Conservation (phyloP, 1,284 basidiomycete genomes). For the Microbotryum lychnidis-dioicae region DNA sequence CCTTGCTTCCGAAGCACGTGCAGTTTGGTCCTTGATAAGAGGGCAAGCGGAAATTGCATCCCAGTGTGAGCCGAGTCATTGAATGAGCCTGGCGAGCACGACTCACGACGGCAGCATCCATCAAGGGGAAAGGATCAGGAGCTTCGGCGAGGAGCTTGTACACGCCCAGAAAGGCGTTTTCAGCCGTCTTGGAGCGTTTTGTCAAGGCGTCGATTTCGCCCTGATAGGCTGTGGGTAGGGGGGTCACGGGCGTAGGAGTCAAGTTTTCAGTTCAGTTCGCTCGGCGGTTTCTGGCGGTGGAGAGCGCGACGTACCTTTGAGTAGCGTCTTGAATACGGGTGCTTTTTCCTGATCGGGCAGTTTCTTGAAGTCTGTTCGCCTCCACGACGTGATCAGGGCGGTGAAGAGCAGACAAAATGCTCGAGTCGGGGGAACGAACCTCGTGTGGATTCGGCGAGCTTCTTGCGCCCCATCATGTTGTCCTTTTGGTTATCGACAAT, state of each 20-base stretch:
- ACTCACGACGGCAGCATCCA: slow-evolving; percentile 82
- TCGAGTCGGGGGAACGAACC: slow-evolving; percentile 46
- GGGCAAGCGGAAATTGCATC: background rate
- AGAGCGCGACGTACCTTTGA: slow-evolving; percentile 56
- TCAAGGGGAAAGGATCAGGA: slow-evolving; percentile 89
- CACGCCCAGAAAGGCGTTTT: slow-evolving; percentile 85
- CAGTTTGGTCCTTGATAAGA: slow-evolving; percentile 64
- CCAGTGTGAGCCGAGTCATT: background rate
- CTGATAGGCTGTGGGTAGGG: slow-evolving; percentile 61
- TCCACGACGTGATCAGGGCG: background rate
- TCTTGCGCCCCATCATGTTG: slow-evolving; percentile 83
- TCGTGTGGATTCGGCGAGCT: slow-evolving; percentile 84
- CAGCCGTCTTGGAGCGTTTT: slow-evolving; percentile 78
- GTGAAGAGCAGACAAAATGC: background rate
- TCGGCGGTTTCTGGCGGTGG: background rate
- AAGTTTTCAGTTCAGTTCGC: background rate
- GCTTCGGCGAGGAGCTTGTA: slow-evolving; percentile 91
- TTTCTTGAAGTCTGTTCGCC: slow-evolving; percentile 75
- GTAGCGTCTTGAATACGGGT: slow-evolving; percentile 70
- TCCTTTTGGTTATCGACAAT: slow-evolving; percentile 97
- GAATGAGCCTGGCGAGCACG: slow-evolving; percentile 35
- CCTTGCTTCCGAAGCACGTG: slow-evolving; percentile 70
- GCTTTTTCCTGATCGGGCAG: slow-evolving; percentile 76
- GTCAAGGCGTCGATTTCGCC: slow-evolving; percentile 91
- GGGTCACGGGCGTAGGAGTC: background rate